Evolutionary conservation across 2,329 filamentous ascomycete genomes (phyloP).

Genomic region (Aspergillaceae sp.): DNA sequence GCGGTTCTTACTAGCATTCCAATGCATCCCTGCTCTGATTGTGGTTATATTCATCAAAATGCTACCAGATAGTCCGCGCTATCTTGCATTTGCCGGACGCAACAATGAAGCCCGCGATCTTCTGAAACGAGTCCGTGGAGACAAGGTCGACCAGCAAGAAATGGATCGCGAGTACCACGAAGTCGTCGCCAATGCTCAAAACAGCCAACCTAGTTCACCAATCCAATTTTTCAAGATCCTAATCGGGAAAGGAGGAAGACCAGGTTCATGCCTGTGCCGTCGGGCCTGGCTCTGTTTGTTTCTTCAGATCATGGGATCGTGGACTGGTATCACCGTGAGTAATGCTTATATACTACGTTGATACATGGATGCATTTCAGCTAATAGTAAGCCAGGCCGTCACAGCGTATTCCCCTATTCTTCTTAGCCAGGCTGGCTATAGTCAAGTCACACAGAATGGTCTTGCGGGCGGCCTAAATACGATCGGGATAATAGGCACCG

Average conservation of each 20-base stretch:
- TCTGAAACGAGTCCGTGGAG: slow-evolving; percentile 31
- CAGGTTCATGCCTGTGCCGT: slow-evolving; percentile 26
- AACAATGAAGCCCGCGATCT: slow-evolving; percentile 42
- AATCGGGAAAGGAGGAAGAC: slow-evolving; percentile 23
- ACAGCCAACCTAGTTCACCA: slow-evolving; percentile 28
- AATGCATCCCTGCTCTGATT: slow-evolving; percentile 24
- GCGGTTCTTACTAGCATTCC: slow-evolving; percentile 28
- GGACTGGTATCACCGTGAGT: slow-evolving; percentile 38
- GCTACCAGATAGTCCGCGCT: slow-evolving; percentile 26
- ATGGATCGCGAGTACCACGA: slow-evolving; percentile 29
- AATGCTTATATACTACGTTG: slow-evolving; percentile 24
- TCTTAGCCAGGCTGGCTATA: slow-evolving; percentile 26
- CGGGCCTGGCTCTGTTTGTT: slow-evolving; percentile 38
- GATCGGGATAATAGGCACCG: slow-evolving; percentile 44
- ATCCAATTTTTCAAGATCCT: slow-evolving; percentile 33
- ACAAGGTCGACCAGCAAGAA: slow-evolving; percentile 12
- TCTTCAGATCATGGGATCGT: slow-evolving; percentile 40
- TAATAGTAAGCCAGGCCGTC: slow-evolving; percentile 15
- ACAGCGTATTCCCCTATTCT: slow-evolving; percentile 29
- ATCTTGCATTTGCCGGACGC: slow-evolving; percentile 24
- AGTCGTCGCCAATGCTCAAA: slow-evolving; percentile 24
- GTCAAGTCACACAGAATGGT: slow-evolving; percentile 34
- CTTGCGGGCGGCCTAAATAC: slow-evolving; percentile 46
- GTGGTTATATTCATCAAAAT: slow-evolving; percentile 21
- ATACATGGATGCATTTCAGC: slow-evolving; percentile 18